Base-by-base conservation (phyloP, 495 filamentous ascomycete species). In the Sporormia fimetaria region DNA sequence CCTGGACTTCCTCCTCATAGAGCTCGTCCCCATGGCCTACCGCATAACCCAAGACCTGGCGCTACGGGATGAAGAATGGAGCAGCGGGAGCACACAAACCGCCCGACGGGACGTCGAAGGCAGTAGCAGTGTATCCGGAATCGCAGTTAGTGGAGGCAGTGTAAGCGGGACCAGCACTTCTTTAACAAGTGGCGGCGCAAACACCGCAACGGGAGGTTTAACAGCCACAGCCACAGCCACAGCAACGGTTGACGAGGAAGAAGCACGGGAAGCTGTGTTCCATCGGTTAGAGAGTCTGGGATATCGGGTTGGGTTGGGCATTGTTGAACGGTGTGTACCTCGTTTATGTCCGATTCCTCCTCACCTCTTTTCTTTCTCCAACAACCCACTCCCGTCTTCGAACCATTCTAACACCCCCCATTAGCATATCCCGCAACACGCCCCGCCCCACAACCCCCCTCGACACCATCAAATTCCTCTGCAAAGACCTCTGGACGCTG, bases 401-500 rank as follows among this genome's bases (percentile, higher is more conserved):
- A 33, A 1, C 18, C 5, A 34, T 28, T 14, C 49, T 55, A 17
- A 37, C 41, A 21, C 21, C 14, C 18, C 27, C 14, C 20, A 16
- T 27, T 18, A 93, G 87, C 42, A 94, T 96, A 66, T 85, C 85
- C 26, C 73, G 78, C 46, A 83, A 94, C 59, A 70, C 84, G 30
- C 83, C 90, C 28, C 78, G 86, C 30, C 60, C 61, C 23, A 58
- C 46, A 7, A 54, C 62, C 26, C 47, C 57, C 5, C 54, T 67
- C 26, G 63, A 65, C 46, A 56, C 55, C 6, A 96, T 98, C 57
- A 98, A 98, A 61, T 96, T 96, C 57, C 70, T 96, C 23, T 98
- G 90, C 71, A 98, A 96, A 61, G 92, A 98, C 58, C 63, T 98
- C 29, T 98, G 90, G 90, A 83, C 75, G 33, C 69, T 94, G 27